Base-by-base conservation (phyloP, 345 rosid genomes). In the Trapa incisa region DNA sequence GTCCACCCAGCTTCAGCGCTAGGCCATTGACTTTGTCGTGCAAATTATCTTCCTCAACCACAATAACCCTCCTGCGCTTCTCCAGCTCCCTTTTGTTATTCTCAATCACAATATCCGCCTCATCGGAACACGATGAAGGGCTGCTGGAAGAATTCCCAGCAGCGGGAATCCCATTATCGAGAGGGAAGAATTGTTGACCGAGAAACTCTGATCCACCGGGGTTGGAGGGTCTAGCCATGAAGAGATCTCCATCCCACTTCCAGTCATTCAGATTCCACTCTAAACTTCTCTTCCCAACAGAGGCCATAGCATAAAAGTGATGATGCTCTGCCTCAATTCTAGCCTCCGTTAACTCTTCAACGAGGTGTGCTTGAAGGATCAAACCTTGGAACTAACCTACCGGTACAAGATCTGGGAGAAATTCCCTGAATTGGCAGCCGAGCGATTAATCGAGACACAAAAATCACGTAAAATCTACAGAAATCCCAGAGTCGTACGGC, bases 81-180 rank as follows among this genome's bases (percentile, higher is more conserved):
- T 87, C 96, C 70, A 84, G 67, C 37, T 86, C 88, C 67, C 83
- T 81, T 75, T 71, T 82, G 45, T 86, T 77, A 57, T 82, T 85
- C 77, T 71, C 77, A 48, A 64, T 54, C 67, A 81, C 77, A 66
- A 73, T 64, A 69, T 87, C 83, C 71, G 82, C 84, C 80, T 89
- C 99, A 5, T 91, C 97, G 1, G 99, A 89, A 76, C 89, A 87
- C 0, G 92, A 85, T 0, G 96, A 89, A 6, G 97, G 86, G 76
- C 91, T 89, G 48, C 87, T 95, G 0, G 96, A 89, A 0, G 94
- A 95, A 75, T 86, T 86, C n/a, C 92, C 88, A 14, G 75, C 60
- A 0, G 45, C 64, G 7, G 76, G 76, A 69, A 81, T 45, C 58
- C 80, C 80, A 6, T 75, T 64, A 0, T 68, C 80, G 14, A 80